These are phyloP conservation scores for Raphanus hybrid DNA, from an alignment of 441 rosid genomes.

Conservation along the genomic window DNA sequence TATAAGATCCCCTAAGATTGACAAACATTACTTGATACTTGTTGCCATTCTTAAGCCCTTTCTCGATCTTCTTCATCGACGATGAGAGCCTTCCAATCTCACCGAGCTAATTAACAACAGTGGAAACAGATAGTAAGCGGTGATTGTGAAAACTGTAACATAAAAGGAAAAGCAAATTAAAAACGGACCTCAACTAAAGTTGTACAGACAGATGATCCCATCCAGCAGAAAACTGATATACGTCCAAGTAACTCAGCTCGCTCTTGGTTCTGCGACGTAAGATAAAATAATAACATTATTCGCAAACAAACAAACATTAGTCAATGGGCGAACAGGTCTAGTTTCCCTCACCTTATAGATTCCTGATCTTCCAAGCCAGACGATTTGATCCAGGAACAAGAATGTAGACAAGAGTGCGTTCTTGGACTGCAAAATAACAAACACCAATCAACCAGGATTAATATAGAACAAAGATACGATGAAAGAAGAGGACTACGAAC, in stretches of 20 bases:
- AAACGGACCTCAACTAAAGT: slow-evolving; percentile 84
- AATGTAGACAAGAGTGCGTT: slow-evolving; percentile 83
- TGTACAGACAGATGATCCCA: slow-evolving; percentile 80
- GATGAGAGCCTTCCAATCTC: slow-evolving; percentile 85
- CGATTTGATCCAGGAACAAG: slow-evolving; percentile 92
- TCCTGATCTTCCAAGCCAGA: slow-evolving; percentile 90
- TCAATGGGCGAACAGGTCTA: too few relatives aligned
- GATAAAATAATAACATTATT: neutral
- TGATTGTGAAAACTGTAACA: neutral
- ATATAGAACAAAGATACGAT: neutral
- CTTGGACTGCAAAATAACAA: slow-evolving; percentile 66
- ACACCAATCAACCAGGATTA: slow-evolving; percentile 14
- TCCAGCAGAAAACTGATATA: slow-evolving; percentile 88
- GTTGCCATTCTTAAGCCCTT: slow-evolving; percentile 65
- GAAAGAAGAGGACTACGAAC: neutral
- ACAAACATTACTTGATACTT: slow-evolving; percentile 57
- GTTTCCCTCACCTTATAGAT: slow-evolving; percentile 68
- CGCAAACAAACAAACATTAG: neutral
- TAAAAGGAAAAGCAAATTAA: neutral
- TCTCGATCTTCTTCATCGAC: slow-evolving; percentile 77
- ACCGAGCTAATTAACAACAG: slow-evolving; percentile 53
- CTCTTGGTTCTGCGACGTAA: slow-evolving; percentile 69
- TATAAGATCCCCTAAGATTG: neutral
- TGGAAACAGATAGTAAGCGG: too few relatives aligned
- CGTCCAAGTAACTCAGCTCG: slow-evolving; percentile 79